Evolutionary conservation across 495 filamentous ascomycete species (phyloP), one percentile per base, ranked within the genome.

Genomic region (Pseudomonodictys pantanalensis): DNA sequence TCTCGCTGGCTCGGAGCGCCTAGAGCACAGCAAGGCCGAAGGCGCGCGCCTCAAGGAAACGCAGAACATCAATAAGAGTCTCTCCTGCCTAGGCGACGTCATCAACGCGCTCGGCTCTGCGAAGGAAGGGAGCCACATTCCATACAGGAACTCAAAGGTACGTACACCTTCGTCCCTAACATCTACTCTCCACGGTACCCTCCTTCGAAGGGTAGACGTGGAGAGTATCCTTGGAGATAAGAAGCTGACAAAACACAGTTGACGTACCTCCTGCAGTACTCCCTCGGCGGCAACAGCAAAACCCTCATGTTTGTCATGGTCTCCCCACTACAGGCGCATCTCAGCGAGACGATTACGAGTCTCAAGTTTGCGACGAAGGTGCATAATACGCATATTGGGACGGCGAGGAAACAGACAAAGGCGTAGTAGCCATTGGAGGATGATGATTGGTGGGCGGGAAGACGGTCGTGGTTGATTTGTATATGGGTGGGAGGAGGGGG

Each of bases 261-360:
- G 52, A 98, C 93, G 9, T 96, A 97, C 60, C 82, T 99, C 25
- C 82, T 99, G 22, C 89, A 97, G 83, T 95, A 91, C 60, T 96
- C 91, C 1, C 81, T 99, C 0, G 91, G 93, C 15, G 95, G 95
- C 30, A 96, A 96, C 69, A 90, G 87, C 54, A 95, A 96, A 75
- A 97, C 95, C 3, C 87, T 99, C 59, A 99, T 97, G 93, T 96
- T 99, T 66, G 90, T 97, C 72, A 97, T 97, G 90, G 87, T 95
- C 61, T 92, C 87, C 69, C 93, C 93, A 26, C 75, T 97, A 49
- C 86, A 95, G 78, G 89, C 87, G 2, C 95, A 97, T 77, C 76
- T 97, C 52, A 85, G 83, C 52, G 95, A 99, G 78, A 97, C 91
- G 12, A 81, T 97, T 73, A 95, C 92, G 25, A 95, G 90, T 74